Conservation (phyloP, 2,329 filamentous ascomycete species). For the Cladobotryum protrusum region DNA sequence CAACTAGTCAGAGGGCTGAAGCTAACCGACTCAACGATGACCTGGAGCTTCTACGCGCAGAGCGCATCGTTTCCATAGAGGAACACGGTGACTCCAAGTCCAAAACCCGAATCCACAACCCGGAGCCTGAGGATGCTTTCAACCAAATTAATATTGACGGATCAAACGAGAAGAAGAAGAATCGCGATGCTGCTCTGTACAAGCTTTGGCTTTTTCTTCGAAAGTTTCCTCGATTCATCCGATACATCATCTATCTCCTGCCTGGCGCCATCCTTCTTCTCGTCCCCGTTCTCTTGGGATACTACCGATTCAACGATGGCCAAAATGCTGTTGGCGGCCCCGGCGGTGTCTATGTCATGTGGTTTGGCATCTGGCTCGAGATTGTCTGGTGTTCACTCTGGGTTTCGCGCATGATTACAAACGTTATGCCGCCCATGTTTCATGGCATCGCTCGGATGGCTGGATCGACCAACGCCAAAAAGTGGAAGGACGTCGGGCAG, state of each 20-base stretch:
- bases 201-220: constrained; percentile 40
- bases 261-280: constrained; percentile 40
- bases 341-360: constrained; percentile 71
- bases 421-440: constrained; percentile 43
- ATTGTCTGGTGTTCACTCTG: constrained; percentile 89
- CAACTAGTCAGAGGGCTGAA: constrained; percentile 26
- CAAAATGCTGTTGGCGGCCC: constrained; percentile 51
- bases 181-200: constrained; percentile 29
- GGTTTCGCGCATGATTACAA: constrained; percentile 57
- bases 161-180: constrained; percentile 24
- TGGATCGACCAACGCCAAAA: constrained; percentile 78
- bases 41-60: constrained; percentile 42
- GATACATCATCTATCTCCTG: constrained; percentile 44
- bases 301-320: constrained; percentile 31
- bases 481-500: constrained; percentile 85
- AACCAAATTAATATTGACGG: constrained; percentile 29
- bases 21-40: constrained; percentile 40
- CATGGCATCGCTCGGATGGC: constrained; percentile 60
- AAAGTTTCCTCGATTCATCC: constrained; percentile 44
- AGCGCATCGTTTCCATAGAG: constrained; percentile 40
- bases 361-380: constrained; percentile 95
- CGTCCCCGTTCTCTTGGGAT: constrained; percentile 40
- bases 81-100: constrained; percentile 28
- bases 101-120: constrained; percentile 27
- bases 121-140: constrained; percentile 41